Conservation (phyloP, 2,329 filamentous ascomycete genomes). For the Bipolaris oryzae region DNA sequence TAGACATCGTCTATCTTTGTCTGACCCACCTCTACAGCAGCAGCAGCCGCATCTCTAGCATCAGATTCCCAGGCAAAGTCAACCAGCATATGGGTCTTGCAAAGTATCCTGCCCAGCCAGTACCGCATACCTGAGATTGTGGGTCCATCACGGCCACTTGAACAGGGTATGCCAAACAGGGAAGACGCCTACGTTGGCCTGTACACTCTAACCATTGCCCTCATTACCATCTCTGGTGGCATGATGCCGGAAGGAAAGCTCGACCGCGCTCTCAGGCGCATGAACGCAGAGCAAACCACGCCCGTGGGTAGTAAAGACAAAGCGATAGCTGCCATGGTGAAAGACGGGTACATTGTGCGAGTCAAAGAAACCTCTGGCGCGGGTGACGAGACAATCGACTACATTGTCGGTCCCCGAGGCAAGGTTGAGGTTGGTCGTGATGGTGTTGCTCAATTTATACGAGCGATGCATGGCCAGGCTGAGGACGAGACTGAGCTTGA, state of each 20-base stretch:
- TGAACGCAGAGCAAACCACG: conserved; percentile 77
- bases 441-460: conserved; percentile 73
- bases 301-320: conserved; percentile 75
- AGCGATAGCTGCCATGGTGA: conserved; percentile 74
- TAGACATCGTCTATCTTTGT: neutral
- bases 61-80: conserved; percentile 57
- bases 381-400: conserved; percentile 80
- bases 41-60: conserved; percentile 62
- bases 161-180: conserved; percentile 54
- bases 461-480: conserved; percentile 41
- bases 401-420: conserved; percentile 82
- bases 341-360: conserved; percentile 82
- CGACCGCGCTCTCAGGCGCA: conserved; percentile 72
- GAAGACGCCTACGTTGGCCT: conserved; percentile 84
- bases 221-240: conserved; percentile 76
- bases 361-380: conserved; percentile 71
- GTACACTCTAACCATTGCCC: conserved; percentile 77
- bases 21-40: neutral
- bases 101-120: conserved; percentile 69
- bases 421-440: conserved; percentile 83
- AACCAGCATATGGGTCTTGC: conserved; percentile 77
- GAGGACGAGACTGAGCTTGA: conserved; percentile 42
- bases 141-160: conserved; percentile 69
- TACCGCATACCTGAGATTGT: conserved; percentile 72
- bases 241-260: conserved; percentile 79